Conservation (phyloP, 768 basidiomycete genomes). For the Trametes cubensis region DNA sequence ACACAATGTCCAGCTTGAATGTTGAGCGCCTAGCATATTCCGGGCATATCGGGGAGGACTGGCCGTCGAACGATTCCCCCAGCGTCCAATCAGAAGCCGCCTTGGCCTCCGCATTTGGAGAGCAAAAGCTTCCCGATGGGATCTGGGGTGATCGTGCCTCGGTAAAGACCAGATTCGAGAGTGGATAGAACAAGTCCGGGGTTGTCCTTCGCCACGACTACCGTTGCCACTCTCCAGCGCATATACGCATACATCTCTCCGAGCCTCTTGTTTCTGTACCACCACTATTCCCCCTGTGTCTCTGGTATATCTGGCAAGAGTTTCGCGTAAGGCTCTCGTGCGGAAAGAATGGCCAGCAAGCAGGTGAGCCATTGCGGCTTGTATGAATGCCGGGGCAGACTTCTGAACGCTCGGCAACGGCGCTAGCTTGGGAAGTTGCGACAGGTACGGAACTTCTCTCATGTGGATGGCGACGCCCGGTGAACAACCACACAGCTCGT, state of each 20-base stretch:
- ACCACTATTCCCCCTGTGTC: neutral
- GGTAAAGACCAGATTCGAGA: slow-evolving; percentile 11
- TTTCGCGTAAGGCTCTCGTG: neutral
- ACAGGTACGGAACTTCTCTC: slow-evolving; percentile 52
- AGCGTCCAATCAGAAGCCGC: slow-evolving; percentile 16
- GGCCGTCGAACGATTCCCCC: slow-evolving; percentile 21
- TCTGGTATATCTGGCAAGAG: neutral
- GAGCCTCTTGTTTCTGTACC: neutral
- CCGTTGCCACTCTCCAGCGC: slow-evolving; percentile 19
- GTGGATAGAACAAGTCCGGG: neutral
- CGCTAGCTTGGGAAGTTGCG: slow-evolving; percentile 73
- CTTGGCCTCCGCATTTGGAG: neutral
- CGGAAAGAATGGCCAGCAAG: slow-evolving; percentile 60
- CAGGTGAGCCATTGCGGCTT: slow-evolving; percentile 46
- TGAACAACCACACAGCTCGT: slow-evolving; percentile 63
- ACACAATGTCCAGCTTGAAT: neutral
- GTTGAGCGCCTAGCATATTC: neutral
- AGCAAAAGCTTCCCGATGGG: slow-evolving; percentile 25
- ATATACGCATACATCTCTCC: neutral
- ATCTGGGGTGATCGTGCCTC: slow-evolving; percentile 24
- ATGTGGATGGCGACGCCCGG: slow-evolving; percentile 3
- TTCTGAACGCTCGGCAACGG: slow-evolving; percentile 15
- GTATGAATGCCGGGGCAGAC: neutral
- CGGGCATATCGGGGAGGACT: slow-evolving; percentile 6
- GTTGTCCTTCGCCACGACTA: slow-evolving; percentile 21